Percentiles rank a stretch among this genome's conserved stretches.
Conservation (phyloP, 2,329 filamentous ascomycete species). For the Fusarium pilosicola region DNA sequence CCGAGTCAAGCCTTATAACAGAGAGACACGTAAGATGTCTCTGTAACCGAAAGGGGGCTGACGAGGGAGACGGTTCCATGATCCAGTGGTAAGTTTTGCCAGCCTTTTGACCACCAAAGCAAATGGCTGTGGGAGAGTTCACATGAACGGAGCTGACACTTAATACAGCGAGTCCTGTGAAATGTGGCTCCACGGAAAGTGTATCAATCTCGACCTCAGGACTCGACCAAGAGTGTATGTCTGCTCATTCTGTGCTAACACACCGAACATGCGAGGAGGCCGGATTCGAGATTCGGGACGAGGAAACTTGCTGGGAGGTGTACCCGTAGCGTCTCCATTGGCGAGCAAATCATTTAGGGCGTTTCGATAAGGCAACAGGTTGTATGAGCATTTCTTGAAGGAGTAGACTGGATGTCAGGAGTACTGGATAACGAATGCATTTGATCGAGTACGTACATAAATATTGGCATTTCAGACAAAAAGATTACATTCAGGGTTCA, state of each 20-base stretch:
- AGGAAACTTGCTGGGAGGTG: constrained; percentile 38
- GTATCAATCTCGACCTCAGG: constrained; percentile 67
- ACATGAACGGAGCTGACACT: constrained; percentile 27
- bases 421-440: constrained; percentile 27
- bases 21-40: constrained; percentile 65
- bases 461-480: constrained; percentile 10
- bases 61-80: constrained; percentile 64
- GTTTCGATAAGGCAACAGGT: constrained; percentile 49
- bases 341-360: constrained; percentile 56
- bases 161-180: constrained; percentile 69
- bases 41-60: constrained; percentile 58
- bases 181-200: constrained; percentile 72
- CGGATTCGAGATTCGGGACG: constrained; percentile 58
- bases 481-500: not conserved
- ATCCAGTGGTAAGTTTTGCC: constrained; percentile 67
- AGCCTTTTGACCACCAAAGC: not conserved
- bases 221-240: constrained; percentile 70
- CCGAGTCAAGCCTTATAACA: constrained; percentile 57
- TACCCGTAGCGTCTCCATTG: constrained; percentile 51
- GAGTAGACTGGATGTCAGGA: constrained; percentile 33
- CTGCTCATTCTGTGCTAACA: constrained; percentile 71
- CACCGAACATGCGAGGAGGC: constrained; percentile 62
- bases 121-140: not conserved
- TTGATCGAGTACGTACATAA: constrained; percentile 28
- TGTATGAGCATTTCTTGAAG: constrained; percentile 35